A percentile compares a stretch with the other conserved stretches of the same genome.
Conservation (phyloP, 805 yeast species). For the Wickerhamomyces hampshirensis region DNA sequence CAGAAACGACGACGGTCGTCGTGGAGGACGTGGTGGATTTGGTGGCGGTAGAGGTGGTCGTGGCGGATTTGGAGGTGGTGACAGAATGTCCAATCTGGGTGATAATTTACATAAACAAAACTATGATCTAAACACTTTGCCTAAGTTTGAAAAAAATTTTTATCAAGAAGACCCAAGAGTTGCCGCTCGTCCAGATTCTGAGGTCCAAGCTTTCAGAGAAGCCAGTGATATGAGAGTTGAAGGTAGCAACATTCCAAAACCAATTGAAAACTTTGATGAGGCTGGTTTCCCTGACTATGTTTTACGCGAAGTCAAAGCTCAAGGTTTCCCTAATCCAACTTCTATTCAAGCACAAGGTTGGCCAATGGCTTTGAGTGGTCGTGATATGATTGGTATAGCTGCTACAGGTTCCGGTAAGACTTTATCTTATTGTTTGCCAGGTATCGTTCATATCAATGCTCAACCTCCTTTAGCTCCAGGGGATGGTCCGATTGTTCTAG, state of each 20-base stretch:
- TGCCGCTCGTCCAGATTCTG: conserved; percentile 66
- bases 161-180: conserved; percentile 84
- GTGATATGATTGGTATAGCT: conserved; percentile 99
- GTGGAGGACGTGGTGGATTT: conserved; percentile 13
- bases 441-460: conserved; percentile 96
- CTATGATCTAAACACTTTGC: conserved; percentile 74
- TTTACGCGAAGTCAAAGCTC: conserved; percentile 77
- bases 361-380: conserved; percentile 99
- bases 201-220: conserved; percentile 70
- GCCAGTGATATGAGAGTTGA: conserved; percentile 79
- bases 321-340: conserved; percentile 93
- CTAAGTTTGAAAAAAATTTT: conserved; percentile 92
- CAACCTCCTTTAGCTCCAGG: conserved; percentile 91
- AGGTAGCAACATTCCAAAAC: conserved; percentile 90
- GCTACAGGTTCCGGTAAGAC: conserved; percentile 99
- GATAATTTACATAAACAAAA: conserved; percentile 63
- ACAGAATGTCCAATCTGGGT: conserved; percentile 44
- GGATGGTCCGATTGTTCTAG: conserved; percentile 95
- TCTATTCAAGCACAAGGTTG: conserved; percentile 99
- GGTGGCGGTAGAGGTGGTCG: conserved; percentile 34
- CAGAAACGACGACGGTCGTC: conserved; percentile 23
- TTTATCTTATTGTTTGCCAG: conserved; percentile 92
- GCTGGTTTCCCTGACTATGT: conserved; percentile 98
- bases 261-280: conserved; percentile 88
- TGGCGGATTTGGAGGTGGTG: conserved; percentile 34